Conservation (phyloP, 2,329 filamentous ascomycete species). For the Diaporthe sp. region DNA sequence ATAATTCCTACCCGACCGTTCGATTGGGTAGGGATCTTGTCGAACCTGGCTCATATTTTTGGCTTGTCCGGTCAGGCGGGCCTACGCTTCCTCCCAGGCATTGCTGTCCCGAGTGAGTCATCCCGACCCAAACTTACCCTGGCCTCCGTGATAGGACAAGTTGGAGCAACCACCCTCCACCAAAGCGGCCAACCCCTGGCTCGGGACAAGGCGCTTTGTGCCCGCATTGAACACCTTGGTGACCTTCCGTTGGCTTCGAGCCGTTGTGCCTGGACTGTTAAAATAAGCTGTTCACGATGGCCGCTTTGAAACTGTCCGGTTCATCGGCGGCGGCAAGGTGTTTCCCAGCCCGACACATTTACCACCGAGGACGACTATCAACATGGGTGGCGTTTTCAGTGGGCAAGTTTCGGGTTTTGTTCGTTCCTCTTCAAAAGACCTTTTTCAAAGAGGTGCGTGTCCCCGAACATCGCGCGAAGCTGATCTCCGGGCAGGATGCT, state of each 20-base stretch:
- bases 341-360: background rate
- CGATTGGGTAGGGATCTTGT: background rate
- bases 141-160: constrained; percentile 8
- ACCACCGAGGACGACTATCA: background rate
- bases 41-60: background rate
- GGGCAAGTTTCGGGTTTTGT: background rate
- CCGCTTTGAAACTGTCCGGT: background rate
- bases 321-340: background rate
- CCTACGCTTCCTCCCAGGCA: background rate
- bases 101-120: constrained; percentile 16
- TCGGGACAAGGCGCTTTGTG: background rate
- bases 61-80: background rate
- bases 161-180: background rate
- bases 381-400: too few relatives aligned
- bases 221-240: background rate
- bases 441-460: background rate
- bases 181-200: background rate
- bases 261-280: background rate
- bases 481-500: background rate
- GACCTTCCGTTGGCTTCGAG: background rate
- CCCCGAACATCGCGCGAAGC: background rate
- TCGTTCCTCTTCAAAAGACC: background rate
- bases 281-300: background rate
- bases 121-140: background rate
- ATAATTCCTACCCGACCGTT: background rate